Base-by-base conservation (phyloP, 176 grass and related monocot species). In the Cocos nucifera region DNA sequence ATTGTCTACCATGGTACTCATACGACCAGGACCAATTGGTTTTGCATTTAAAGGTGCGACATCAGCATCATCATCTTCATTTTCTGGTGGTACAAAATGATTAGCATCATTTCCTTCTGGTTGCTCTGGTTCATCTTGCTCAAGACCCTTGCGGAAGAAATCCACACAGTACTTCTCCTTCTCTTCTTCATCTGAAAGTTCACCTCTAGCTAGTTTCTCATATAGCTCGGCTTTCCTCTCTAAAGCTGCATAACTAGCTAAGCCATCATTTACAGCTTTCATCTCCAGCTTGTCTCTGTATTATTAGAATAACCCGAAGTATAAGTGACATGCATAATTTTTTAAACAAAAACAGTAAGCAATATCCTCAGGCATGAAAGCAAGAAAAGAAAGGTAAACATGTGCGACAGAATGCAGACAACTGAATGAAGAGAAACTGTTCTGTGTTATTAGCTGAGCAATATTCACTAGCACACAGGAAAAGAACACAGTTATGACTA, bases 111-210 rank as follows among this genome's bases (percentile, higher is more conserved):
- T 22, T 49, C n/a, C 50, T 57, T 88, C 78, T 71, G 78, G 75
- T 19, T 74, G 71, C 67, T 66, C 66, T 19, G 73, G 61, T 54
- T 76, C 76, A 17, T 80, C 73, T 53, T 64, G 76, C 71, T 86
- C 76, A 1, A 79, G 75, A 76, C 52, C 74, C 75, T 97, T 97
- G 48, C 74, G 76, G 81, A 98, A 98, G 64, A 98, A 98, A 76
- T 98, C 93, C 4, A 98, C 87, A 60, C 93, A 98, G 69, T 92
- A 98, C 60, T 85, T 92, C 77, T 98, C 93, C 19, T 67, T 82
- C 5, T 98, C 93, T 69, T 98, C 87, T 76, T 98, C 93, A 70
- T 92, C 81, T 63, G 93, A 74, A 48, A 98, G 63, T 56, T 83
- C 73, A 0, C 93, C 87, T 78, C 73, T 85, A n/a, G 79, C 55